A percentile compares a stretch with the other conserved stretches of the same genome.
phyloP scores from a whole-genome alignment of 495 filamentous ascomycete genomes.

The Annulohypoxylon stygium region DNA sequence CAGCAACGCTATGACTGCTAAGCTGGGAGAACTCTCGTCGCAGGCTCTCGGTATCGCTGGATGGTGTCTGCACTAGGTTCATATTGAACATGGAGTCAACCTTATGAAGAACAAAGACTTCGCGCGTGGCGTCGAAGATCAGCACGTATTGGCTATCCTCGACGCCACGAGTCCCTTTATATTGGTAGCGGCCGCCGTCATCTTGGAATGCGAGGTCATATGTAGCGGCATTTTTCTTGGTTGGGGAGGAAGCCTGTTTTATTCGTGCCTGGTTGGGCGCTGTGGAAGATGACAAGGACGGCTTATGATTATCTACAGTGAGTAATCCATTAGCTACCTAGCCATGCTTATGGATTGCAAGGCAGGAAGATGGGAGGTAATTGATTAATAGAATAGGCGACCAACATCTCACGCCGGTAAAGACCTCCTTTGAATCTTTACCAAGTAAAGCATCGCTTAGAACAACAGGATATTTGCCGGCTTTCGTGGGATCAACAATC shows the following conservation, averaged over 20 bases:
- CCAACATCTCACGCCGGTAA: slow-evolving; percentile 67
- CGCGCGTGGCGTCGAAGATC: slow-evolving; percentile 65
- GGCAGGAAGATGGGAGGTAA: not conserved
- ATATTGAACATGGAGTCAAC: slow-evolving; percentile 71
- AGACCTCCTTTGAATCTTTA: slow-evolving; percentile 65
- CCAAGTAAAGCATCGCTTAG: slow-evolving; percentile 67
- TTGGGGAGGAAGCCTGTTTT: slow-evolving; percentile 53
- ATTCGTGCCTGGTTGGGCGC: slow-evolving; percentile 61
- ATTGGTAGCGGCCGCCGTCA: slow-evolving; percentile 63
- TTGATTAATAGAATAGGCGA: not conserved
- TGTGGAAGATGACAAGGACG: slow-evolving; percentile 58
- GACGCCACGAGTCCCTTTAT: slow-evolving; percentile 61
- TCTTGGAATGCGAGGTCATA: slow-evolving; percentile 63
- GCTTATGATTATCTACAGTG: slow-evolving; percentile 66
- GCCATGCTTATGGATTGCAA: not conserved
- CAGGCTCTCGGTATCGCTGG: slow-evolving; percentile 56
- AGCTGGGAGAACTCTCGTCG: slow-evolving; percentile 60
- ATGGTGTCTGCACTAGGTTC: slow-evolving; percentile 64
- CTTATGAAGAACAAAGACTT: slow-evolving; percentile 68
- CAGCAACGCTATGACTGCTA: slow-evolving; percentile 44
- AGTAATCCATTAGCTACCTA: slow-evolving; percentile 23
- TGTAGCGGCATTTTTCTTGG: slow-evolving; percentile 54
- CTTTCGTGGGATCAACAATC: slow-evolving; percentile 63
- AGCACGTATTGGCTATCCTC: slow-evolving; percentile 67
- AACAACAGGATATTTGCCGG: slow-evolving; percentile 67